Base-by-base conservation (phyloP, 78 protist genomes). In the Monocercomonoides exilis region DNA sequence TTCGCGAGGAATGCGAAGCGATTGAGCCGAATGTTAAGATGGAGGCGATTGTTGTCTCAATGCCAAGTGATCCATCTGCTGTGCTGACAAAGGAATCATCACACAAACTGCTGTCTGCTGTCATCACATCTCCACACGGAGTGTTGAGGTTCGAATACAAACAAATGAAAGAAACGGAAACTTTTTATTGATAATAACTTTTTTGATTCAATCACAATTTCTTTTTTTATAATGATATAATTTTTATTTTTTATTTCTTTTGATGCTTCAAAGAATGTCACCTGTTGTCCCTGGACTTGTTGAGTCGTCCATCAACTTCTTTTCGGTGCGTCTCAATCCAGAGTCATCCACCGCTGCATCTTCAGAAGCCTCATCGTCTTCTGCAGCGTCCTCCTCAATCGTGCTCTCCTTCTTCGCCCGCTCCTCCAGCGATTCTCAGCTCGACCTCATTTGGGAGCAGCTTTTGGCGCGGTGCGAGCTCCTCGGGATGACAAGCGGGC, bases 351-450 rank as follows among this genome's bases (percentile, higher is more conserved):
- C n/a, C n/a, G n/a, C n/a, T n/a, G n/a, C n/a, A n/a, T n/a, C n/a
- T n/a, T n/a, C n/a, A n/a, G n/a, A n/a, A n/a, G n/a, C n/a, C n/a
- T n/a, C 4, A 6, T 79, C 82, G 34, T 36, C 82, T 5, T 21
- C 82, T 5, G 6, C 82, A 4, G 34, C 43, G 4, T 79, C 82
- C 11, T 36, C 11, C 41, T 79, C 70, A 29, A 41, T 21, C 42
- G 5, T 38, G 43, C 45, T 33, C 82, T 41, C n/a, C 45, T 79
- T 79, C 11, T 79, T 79, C 82, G 82, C 82, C 82, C 82, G 82
- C 11, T 79, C 82, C 5, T 6, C 11, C 11, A 4, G 70, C 70
- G 70, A 54, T 54, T 54, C 70, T 21, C 70, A 54, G 70, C 21
- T 54, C 35, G 70, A 54, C 35, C 70, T 54, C 21, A 6, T 29